Conservation (phyloP, 1,139 yeast species). For the Candida tetrigidarum region DNA sequence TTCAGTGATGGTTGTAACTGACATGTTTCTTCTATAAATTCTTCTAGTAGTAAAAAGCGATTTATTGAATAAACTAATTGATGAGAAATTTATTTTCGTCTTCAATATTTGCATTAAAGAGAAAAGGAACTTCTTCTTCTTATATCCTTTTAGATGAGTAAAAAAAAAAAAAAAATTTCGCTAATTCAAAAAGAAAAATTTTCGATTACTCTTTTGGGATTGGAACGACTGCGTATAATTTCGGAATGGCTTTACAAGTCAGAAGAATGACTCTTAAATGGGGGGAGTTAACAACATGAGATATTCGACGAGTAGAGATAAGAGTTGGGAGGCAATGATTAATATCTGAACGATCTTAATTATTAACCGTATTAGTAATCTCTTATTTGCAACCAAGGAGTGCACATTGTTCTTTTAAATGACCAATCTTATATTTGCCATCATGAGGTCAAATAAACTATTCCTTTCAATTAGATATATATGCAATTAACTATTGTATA, state of each 20-base stretch:
- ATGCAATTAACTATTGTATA: too few relatives aligned
- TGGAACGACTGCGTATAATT: background rate
- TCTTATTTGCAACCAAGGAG: too few relatives aligned
- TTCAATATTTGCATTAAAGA: constrained; percentile 17
- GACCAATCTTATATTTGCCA: too few relatives aligned
- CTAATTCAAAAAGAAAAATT: background rate
- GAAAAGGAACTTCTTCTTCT: background rate
- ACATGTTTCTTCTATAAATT: constrained; percentile 11
- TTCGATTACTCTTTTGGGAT: background rate
- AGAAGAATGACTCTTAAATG: background rate
- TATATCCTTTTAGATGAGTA: constrained; percentile 1
- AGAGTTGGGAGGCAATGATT: too few relatives aligned
- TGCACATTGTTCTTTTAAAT: too few relatives aligned
- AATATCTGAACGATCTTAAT: too few relatives aligned
- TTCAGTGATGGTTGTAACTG: constrained; percentile 32
- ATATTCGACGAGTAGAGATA: too few relatives aligned
- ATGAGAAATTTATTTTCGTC: constrained; percentile 2
- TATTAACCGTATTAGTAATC: too few relatives aligned
- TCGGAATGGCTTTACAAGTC: background rate
- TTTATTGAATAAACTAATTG: constrained; percentile 5
- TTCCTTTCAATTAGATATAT: too few relatives aligned
- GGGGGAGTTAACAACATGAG: background rate
- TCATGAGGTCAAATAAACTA: too few relatives aligned
- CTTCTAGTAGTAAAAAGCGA: background rate
- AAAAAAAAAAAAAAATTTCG: constrained; percentile 4